Evolutionary conservation across 2,329 filamentous ascomycete genomes (phyloP).

Genomic region (Xylaria sp.): DNA sequence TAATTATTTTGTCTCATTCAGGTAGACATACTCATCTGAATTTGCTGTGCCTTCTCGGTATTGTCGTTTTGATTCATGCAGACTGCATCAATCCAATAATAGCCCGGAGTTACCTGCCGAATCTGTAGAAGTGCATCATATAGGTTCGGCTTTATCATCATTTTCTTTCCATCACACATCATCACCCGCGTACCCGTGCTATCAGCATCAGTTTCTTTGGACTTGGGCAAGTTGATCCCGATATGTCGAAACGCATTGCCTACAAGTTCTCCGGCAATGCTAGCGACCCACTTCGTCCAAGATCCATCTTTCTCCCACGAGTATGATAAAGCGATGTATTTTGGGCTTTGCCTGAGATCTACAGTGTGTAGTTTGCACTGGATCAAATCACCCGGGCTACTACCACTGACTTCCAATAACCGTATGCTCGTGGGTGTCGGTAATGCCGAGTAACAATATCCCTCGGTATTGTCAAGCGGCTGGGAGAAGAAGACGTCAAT

Average conservation of each 20-base stretch:
- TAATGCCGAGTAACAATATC: background rate
- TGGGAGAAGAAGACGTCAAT: background rate
- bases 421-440: background rate
- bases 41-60: slow-evolving; percentile 11
- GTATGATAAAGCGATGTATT: background rate
- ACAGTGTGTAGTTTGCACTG: background rate
- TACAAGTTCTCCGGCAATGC: background rate
- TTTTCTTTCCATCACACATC: slow-evolving; percentile 25
- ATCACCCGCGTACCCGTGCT: background rate
- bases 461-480: background rate
- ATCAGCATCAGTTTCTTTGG: background rate
- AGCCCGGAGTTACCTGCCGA: slow-evolving; percentile 16
- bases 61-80: slow-evolving; percentile 34
- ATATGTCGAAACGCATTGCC: background rate
- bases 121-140: slow-evolving; percentile 25
- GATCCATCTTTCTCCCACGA: background rate
- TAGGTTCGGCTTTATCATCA: slow-evolving; percentile 27
- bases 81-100: slow-evolving; percentile 35
- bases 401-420: background rate
- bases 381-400: background rate
- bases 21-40: background rate
- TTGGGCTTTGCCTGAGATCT: background rate
- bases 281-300: background rate
- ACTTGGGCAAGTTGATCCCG: background rate
- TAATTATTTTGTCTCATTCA: background rate